Base-by-base conservation (phyloP, 768 basidiomycete genomes). In the Mycena leptocephala region DNA sequence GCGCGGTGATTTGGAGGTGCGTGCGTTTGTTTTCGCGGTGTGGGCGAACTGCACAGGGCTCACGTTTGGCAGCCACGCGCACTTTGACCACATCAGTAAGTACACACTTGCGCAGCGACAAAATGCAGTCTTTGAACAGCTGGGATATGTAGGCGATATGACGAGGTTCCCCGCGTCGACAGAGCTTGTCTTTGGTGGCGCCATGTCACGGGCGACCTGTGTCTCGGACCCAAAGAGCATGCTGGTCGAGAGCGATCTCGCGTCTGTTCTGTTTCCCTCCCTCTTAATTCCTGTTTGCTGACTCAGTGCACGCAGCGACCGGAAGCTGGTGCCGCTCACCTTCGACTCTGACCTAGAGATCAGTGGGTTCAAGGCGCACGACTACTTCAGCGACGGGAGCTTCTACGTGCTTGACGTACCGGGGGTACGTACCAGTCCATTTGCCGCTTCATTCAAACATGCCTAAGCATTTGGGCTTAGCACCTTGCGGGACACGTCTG, bases 381-480 rank as follows among this genome's bases (percentile, higher is more conserved):
- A 81, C 33, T 81, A 69, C 68, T 81, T 81, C 41, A 76, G 79
- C 13, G 81, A 81, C 48, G 81, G 79, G 3, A 81, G 81, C 48
- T 70, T 80, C 33, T 81, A 81, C 41, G 37, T 81, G 16, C 68
- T 81, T 20, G 74, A 79, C 35, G 70, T 63, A 1, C 79, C 79
- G 4, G 80, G 79, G 9, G 80, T 81, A 53, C 16, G 56, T 58
- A 46, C 20, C 26, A 53, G 16, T 13, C 2, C 9, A 20, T 22
- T 7, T 7, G 35, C 32, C 24, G 18, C 41, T 26, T 22, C 48
- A n/a, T n/a, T n/a, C n/a, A n/a, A n/a, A n/a, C n/a, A n/a, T n/a
- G n/a, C n/a, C n/a, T n/a, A n/a, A n/a, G n/a, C n/a, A n/a, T n/a
- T n/a, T n/a, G n/a, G n/a, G n/a, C n/a, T n/a, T n/a, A 81, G 80